Conservation (phyloP, 495 filamentous ascomycete genomes). For the Penicillium subrubescens region DNA sequence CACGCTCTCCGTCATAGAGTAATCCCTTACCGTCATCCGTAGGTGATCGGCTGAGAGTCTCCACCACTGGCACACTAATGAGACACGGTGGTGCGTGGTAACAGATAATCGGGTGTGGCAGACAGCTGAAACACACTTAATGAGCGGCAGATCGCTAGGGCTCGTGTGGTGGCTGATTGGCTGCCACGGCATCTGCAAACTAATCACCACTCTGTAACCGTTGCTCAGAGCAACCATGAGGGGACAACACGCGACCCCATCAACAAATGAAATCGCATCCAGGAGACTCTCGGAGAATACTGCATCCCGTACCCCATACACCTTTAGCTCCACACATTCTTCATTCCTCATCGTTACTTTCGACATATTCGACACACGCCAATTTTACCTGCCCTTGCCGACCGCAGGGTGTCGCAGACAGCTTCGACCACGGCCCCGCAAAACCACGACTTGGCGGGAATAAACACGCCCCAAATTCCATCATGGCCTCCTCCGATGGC, state of each 20-base stretch:
- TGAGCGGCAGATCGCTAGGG: background rate
- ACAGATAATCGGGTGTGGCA: background rate
- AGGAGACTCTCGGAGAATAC: slow-evolving; percentile 36
- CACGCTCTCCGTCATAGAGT: background rate
- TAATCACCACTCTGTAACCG: slow-evolving; percentile 20
- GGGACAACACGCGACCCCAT: slow-evolving; percentile 33
- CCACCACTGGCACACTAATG: slow-evolving; percentile 2
- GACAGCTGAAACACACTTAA: slow-evolving; percentile 12
- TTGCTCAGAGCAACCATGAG: slow-evolving; percentile 45
- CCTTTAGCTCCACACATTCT: slow-evolving; percentile 33
- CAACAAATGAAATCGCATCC: slow-evolving; percentile 40
- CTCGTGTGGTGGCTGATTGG: background rate
- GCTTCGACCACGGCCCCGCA: slow-evolving; percentile 26
- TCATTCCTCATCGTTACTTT: slow-evolving; percentile 27
- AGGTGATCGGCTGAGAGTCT: background rate
- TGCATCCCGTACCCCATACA: slow-evolving; percentile 33
- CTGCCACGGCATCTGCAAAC: slow-evolving; percentile 10
- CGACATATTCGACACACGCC: slow-evolving; percentile 14
- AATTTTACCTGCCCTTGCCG: slow-evolving; percentile 20
- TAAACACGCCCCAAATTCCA: slow-evolving; percentile 24
- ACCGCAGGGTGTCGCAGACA: slow-evolving; percentile 28
- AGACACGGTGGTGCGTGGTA: slow-evolving; percentile 6
- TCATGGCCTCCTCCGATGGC: slow-evolving; percentile 58
- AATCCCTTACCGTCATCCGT: background rate
- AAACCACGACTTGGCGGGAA: slow-evolving; percentile 18